These are phyloP conservation scores for Colletotrichum sublineola DNA, from an alignment of 2,329 filamentous ascomycete species.

Conservation along the genomic window DNA sequence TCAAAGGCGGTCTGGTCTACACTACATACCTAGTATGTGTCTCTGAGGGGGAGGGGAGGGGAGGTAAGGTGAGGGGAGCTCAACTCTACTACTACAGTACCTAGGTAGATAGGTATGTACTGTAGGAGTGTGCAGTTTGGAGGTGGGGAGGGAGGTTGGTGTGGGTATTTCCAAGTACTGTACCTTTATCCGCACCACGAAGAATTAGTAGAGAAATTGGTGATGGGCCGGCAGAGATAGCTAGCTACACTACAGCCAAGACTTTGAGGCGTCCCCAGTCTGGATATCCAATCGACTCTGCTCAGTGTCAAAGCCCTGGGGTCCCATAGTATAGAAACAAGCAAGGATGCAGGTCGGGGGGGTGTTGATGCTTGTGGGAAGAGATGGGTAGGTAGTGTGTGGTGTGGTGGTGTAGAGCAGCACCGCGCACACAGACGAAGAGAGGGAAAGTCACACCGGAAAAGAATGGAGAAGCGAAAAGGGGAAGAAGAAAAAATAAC, in stretches of 20 bases:
- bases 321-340: neutral
- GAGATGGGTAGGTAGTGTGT: neutral
- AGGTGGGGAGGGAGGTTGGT: neutral
- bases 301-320: constrained; percentile 33
- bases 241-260: too few relatives aligned
- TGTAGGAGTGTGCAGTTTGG: too few relatives aligned
- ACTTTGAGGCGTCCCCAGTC: constrained; percentile 20
- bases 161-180: constrained; percentile 8
- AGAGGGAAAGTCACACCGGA: neutral
- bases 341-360: constrained; percentile 1
- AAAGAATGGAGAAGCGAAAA: neutral
- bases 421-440: neutral
- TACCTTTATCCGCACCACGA: neutral
- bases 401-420: neutral
- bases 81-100: neutral
- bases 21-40: neutral
- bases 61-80: neutral
- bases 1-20: constrained; percentile 38
- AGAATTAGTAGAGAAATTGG: too few relatives aligned
- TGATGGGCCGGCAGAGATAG: too few relatives aligned
- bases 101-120: too few relatives aligned
- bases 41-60: neutral
- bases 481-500: neutral
- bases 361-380: constrained; percentile 17
- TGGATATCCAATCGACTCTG: constrained; percentile 35